Percentiles rank a stretch among this genome's conserved stretches.
These are phyloP conservation scores for Bauhinia variegata DNA, from an alignment of 306 rosid genomes.

Conservation along the genomic window DNA sequence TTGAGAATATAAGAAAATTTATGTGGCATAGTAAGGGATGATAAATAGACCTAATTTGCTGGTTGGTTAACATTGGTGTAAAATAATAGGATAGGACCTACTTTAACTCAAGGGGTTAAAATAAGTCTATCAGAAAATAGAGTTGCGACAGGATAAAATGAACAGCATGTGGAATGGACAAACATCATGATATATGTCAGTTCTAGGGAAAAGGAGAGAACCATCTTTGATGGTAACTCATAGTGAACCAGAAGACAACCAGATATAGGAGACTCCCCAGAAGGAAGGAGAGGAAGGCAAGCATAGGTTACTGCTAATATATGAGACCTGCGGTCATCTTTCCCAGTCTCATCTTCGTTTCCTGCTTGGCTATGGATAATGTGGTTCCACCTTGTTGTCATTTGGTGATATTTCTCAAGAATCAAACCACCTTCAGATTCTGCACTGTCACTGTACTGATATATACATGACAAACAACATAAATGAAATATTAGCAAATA, in stretches of 20 bases:
- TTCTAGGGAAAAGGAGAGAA: too few relatives aligned
- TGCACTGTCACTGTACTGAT: too few relatives aligned
- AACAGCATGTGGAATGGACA: too few relatives aligned
- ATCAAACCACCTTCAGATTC: too few relatives aligned
- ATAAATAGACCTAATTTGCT: not conserved
- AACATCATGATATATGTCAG: too few relatives aligned
- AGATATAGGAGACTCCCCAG: conserved; percentile 70
- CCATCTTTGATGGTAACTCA: too few relatives aligned
- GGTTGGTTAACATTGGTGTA: not conserved
- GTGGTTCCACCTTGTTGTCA: conserved; percentile 60
- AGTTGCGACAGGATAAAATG: too few relatives aligned
- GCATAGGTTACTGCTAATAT: conserved; percentile 82
- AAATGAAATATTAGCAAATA: conserved; percentile 24
- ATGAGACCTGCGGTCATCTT: conserved; percentile 66
- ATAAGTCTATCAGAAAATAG: too few relatives aligned
- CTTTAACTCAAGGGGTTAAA: conserved; percentile 68
- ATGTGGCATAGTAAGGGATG: not conserved
- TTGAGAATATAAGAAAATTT: not conserved
- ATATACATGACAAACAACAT: too few relatives aligned
- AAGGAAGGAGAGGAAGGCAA: conserved; percentile 85
- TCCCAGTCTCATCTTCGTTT: conserved; percentile 50
- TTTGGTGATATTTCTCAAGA: too few relatives aligned
- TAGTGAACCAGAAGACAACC: too few relatives aligned
- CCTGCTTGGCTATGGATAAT: conserved; percentile 46
- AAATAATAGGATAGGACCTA: conserved; percentile 52